A percentile compares a stretch with the other conserved stretches of the same genome.
phyloP scores from a whole-genome alignment of 2,329 filamentous ascomycete genomes.

The Ophiocordyceps australis region DNA sequence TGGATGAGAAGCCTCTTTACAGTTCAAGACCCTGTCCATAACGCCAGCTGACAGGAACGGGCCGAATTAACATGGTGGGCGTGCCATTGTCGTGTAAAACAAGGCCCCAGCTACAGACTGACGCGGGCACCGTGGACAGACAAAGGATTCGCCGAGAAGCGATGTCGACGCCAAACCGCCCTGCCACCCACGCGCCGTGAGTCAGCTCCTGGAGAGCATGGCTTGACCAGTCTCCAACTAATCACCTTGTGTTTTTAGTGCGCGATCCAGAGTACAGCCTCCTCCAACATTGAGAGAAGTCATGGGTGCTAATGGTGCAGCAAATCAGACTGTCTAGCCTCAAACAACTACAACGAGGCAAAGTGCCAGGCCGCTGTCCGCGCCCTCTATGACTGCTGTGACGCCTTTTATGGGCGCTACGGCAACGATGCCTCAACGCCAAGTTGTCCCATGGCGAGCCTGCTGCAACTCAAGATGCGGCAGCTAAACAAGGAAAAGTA shows the following conservation, averaged over 20 bases:
- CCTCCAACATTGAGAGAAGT: too few species aligned
- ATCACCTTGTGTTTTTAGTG: slow-evolving; percentile 51
- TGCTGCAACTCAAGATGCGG: slow-evolving; percentile 72
- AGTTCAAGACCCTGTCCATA: too few species aligned
- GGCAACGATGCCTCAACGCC: slow-evolving; percentile 60
- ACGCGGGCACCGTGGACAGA: too few species aligned
- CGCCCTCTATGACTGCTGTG: slow-evolving; percentile 85
- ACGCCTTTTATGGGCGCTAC: slow-evolving; percentile 64
- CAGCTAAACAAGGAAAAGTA: slow-evolving; percentile 34
- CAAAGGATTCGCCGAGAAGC: slow-evolving; percentile 30
- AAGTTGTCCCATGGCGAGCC: slow-evolving; percentile 69
- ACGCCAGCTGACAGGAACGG: too few species aligned
- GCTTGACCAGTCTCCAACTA: not conserved
- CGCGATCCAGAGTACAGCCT: slow-evolving; percentile 62
- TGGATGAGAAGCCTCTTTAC: too few species aligned
- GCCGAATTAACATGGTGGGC: too few species aligned
- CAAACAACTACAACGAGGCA: slow-evolving; percentile 69
- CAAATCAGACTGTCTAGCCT: slow-evolving; percentile 69
- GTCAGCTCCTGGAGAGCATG: slow-evolving; percentile 10
- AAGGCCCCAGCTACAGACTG: too few species aligned
- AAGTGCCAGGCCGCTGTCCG: slow-evolving; percentile 66
- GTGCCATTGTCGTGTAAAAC: too few species aligned
- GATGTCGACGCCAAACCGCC: slow-evolving; percentile 60
- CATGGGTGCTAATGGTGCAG: not conserved
- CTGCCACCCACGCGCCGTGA: slow-evolving; percentile 69